Evolutionary conservation across 768 basidiomycete species (phyloP).

Genomic region (Podaxis sp.): DNA sequence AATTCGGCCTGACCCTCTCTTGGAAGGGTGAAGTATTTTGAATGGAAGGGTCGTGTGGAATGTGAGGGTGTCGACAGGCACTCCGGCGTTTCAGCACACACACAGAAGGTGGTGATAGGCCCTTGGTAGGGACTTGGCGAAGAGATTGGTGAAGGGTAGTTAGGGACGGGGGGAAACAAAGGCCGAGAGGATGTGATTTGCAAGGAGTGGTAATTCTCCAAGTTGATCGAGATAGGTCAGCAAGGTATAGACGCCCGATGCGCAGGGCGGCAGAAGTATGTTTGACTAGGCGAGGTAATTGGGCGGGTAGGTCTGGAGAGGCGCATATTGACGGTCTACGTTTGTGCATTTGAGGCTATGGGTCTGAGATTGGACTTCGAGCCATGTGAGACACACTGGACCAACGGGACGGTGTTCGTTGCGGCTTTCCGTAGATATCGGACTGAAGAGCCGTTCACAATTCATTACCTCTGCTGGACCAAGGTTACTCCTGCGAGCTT

Average conservation of each 20-base stretch:
- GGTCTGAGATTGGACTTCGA: not conserved
- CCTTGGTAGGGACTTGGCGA: not conserved
- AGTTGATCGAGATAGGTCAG: too few species aligned
- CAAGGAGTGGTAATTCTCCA: not conserved
- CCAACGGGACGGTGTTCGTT: not conserved
- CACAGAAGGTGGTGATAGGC: not conserved
- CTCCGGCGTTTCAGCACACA: not conserved
- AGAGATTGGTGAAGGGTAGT: not conserved
- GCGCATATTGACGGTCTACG: not conserved
- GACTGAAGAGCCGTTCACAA: not conserved
- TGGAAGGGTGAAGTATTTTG: not conserved
- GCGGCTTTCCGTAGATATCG: conserved; percentile 2
- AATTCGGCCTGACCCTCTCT: not conserved
- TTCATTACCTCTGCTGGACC: not conserved
- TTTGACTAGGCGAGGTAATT: not conserved
- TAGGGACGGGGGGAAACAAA: not conserved
- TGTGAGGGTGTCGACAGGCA: not conserved
- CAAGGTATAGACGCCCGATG: not conserved
- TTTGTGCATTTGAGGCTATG: too few species aligned
- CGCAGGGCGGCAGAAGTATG: not conserved
- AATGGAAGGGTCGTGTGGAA: conserved; percentile 4
- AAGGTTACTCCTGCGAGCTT: too few species aligned
- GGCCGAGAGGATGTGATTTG: conserved; percentile 1
- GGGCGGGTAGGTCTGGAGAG: not conserved
- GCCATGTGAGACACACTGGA: not conserved